A percentile compares a stretch with the other conserved stretches of the same genome.
Conservation (phyloP, 2,329 filamentous ascomycete genomes). For the Exophiala bonariae region DNA sequence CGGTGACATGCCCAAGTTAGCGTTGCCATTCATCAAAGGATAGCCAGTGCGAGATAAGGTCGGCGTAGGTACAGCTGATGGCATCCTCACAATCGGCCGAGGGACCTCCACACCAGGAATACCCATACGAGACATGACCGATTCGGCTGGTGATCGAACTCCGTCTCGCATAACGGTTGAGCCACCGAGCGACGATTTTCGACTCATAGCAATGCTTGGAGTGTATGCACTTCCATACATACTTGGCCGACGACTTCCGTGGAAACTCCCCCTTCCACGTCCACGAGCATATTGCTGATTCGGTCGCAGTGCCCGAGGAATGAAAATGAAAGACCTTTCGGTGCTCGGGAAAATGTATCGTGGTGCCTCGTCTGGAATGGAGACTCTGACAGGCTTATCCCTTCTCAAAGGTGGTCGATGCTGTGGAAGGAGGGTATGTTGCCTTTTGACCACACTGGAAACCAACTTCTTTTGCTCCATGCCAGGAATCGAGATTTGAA, state of each 20-base stretch:
- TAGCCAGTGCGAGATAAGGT: slow-evolving; percentile 13
- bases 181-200: slow-evolving; percentile 72
- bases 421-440: slow-evolving; percentile 91
- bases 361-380: slow-evolving; percentile 71
- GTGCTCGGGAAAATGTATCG: slow-evolving; percentile 88
- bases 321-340: slow-evolving; percentile 96
- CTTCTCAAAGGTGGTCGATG: slow-evolving; percentile 90
- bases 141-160: slow-evolving; percentile 78
- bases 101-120: slow-evolving; percentile 58
- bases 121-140: slow-evolving; percentile 69
- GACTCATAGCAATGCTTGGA: slow-evolving; percentile 83
- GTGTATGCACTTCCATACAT: slow-evolving; percentile 83
- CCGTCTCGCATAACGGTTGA: slow-evolving; percentile 60
- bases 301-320: slow-evolving; percentile 86
- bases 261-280: slow-evolving; percentile 71
- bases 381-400: slow-evolving; percentile 95
- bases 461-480: slow-evolving; percentile 72
- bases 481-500: slow-evolving; percentile 76
- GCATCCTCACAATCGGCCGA: slow-evolving; percentile 76
- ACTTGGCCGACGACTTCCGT: slow-evolving; percentile 75
- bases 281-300: slow-evolving; percentile 77
- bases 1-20: slow-evolving; percentile 42
- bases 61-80: slow-evolving; percentile 55
- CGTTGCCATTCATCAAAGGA: slow-evolving; percentile 15
- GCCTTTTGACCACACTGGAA: slow-evolving; percentile 75